phyloP scores from a whole-genome alignment of 1,284 basidiomycete genomes.

The Spongispora temasekensis region DNA sequence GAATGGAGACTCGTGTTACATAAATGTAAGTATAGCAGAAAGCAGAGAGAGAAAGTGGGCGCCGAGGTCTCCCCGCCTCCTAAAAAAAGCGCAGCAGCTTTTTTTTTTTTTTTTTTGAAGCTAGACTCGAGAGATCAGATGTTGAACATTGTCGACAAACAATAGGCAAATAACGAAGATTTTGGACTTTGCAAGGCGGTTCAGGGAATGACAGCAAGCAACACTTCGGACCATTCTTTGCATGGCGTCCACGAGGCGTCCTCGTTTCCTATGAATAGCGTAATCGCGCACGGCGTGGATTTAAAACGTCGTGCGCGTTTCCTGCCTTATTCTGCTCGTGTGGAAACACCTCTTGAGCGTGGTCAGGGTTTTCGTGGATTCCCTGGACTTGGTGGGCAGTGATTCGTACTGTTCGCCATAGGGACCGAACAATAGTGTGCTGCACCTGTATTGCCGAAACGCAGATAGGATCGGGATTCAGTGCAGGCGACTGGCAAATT shows the following conservation, averaged over 20 bases:
- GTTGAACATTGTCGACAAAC: background rate
- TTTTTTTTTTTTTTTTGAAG: no score
- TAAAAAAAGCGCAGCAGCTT: no score
- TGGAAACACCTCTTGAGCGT: background rate
- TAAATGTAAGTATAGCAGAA: background rate
- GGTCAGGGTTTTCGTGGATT: conserved; percentile 1
- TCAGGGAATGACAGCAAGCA: background rate
- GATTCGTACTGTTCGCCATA: background rate
- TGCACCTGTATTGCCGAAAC: background rate
- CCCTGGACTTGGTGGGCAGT: background rate
- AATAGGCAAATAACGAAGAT: background rate
- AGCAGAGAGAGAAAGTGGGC: no score
- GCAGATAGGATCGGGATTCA: background rate
- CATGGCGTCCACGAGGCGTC: conserved; percentile 27
- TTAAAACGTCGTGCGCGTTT: conserved; percentile 17
- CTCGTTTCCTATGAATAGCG: conserved; percentile 28
- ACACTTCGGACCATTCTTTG: conserved; percentile 5
- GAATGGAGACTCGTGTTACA: background rate
- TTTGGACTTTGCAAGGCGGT: conserved; percentile 2
- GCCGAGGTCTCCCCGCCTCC: no score
- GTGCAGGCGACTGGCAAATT: background rate
- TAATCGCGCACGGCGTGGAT: conserved; percentile 30
- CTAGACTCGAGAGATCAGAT: background rate
- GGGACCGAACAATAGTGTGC: conserved; percentile 2
- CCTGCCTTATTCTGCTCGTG: conserved; percentile 6